Evolutionary conservation across 352 stramenopile genomes (phyloP).

Genomic region (Globisporangium parvum): DNA sequence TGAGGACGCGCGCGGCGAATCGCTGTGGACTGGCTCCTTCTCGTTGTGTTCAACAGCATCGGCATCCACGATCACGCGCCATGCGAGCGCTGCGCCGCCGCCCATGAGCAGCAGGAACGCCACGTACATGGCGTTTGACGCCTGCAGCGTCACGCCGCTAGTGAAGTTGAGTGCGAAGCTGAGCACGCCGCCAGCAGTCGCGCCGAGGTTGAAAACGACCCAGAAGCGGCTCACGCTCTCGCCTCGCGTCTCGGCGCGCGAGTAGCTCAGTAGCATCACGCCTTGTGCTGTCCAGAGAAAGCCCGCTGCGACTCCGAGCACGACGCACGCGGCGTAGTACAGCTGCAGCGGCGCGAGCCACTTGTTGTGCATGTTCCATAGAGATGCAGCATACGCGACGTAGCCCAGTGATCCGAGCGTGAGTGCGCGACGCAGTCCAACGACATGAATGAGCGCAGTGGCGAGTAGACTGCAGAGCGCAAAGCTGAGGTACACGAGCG

Average conservation of each 20-base stretch:
- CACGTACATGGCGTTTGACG: conserved; percentile 38
- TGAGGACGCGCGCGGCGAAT: not conserved
- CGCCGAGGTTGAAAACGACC: conserved; percentile 78
- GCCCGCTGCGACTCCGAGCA: conserved; percentile 51
- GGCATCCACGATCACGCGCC: conserved; percentile 31
- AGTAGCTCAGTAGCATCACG: conserved; percentile 56
- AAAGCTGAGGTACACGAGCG: conserved; percentile 58
- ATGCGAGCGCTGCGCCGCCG: conserved; percentile 31
- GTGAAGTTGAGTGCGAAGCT: conserved; percentile 46
- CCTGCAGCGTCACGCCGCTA: not conserved
- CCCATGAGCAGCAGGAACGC: conserved; percentile 58
- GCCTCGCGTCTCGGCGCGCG: conserved; percentile 33
- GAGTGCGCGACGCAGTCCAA: conserved; percentile 40
- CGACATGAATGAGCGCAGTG: conserved; percentile 33
- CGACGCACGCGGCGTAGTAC: conserved; percentile 21
- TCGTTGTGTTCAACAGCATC: conserved; percentile 22
- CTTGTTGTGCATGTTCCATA: conserved; percentile 36
- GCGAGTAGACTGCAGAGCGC: conserved; percentile 43
- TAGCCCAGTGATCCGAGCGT: conserved; percentile 56
- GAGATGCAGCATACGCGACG: conserved; percentile 33
- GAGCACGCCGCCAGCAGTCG: conserved; percentile 50
- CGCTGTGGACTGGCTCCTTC: conserved; percentile 1
- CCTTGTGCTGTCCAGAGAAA: conserved; percentile 80
- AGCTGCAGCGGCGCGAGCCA: conserved; percentile 6
- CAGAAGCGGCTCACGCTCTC: conserved; percentile 65